Conservation (phyloP, 2,329 filamentous ascomycete species). For the Epichloe glyceriae region DNA sequence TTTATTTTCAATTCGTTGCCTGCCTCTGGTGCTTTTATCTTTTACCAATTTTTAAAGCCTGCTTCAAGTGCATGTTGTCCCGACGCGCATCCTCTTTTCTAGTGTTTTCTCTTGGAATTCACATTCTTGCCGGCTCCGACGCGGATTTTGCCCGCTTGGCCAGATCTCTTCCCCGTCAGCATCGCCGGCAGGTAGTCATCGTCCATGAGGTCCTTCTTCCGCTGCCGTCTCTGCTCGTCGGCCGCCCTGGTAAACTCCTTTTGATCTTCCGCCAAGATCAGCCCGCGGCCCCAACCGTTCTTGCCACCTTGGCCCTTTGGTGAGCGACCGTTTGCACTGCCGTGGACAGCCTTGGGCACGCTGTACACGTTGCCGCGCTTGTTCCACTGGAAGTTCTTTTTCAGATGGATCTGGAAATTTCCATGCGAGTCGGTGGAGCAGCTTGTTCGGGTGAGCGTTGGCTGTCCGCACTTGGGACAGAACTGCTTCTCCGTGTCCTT, state of each 20-base stretch:
- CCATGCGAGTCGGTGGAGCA: slow-evolving; percentile 75
- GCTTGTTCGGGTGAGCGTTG: slow-evolving; percentile 70
- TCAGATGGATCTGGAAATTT: slow-evolving; percentile 73
- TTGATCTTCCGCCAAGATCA: slow-evolving; percentile 89
- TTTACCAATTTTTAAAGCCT: not conserved
- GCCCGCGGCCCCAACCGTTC: slow-evolving; percentile 69
- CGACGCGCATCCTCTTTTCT: not conserved
- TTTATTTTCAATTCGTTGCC: no score
- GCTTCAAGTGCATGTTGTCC: no score
- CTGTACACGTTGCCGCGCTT: slow-evolving; percentile 85
- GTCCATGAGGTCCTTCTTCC: slow-evolving; percentile 81
- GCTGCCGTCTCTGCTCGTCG: slow-evolving; percentile 50
- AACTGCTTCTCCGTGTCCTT: slow-evolving; percentile 84
- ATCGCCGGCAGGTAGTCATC: slow-evolving; percentile 83
- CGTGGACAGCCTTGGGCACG: slow-evolving; percentile 79
- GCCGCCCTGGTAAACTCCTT: slow-evolving; percentile 69
- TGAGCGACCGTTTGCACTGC: slow-evolving; percentile 65
- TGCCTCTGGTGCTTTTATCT: no score
- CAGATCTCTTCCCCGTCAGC: slow-evolving; percentile 62
- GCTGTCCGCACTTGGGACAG: slow-evolving; percentile 80
- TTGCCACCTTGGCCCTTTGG: slow-evolving; percentile 61
- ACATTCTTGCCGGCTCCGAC: slow-evolving; percentile 79
- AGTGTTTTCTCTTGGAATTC: slow-evolving; percentile 59
- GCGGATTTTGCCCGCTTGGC: slow-evolving; percentile 52
- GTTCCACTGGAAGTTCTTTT: slow-evolving; percentile 94